Conservation (phyloP, 1,139 yeast genomes). For the Suhomyces ambrosiae region DNA sequence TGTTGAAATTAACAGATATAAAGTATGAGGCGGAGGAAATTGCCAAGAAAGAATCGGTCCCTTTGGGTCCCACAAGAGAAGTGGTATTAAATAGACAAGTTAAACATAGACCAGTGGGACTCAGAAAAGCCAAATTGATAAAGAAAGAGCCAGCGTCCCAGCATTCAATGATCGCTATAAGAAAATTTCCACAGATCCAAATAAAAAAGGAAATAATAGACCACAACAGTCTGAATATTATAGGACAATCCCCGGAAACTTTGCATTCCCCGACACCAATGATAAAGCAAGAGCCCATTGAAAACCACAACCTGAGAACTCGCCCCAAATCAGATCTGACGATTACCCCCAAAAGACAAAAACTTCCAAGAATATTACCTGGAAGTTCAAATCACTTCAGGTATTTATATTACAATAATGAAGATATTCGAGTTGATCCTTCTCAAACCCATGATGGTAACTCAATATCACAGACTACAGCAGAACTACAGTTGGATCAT, state of each 20-base stretch:
- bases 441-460: not conserved
- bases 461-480: not conserved
- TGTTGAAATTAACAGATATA: conserved; percentile 10
- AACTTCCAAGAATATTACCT: conserved; percentile 14
- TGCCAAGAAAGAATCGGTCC: conserved; percentile 1
- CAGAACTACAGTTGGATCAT: no score
- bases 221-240: no score
- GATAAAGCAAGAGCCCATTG: conserved; percentile 1
- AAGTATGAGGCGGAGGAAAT: conserved; percentile 7
- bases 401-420: conserved; percentile 1
- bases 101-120: conserved; percentile 13
- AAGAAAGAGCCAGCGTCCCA: not conserved
- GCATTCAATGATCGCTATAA: no score
- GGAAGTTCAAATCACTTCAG: conserved; percentile 14
- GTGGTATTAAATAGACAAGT: conserved; percentile 4
- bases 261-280: not conserved
- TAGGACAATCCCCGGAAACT: no score
- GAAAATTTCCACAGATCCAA: no score
- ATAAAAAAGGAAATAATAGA: no score
- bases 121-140: conserved; percentile 9
- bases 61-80: conserved; percentile 2
- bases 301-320: no score
- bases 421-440: not conserved
- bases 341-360: no score
- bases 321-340: no score